Evolutionary conservation across 768 basidiomycete genomes (phyloP).

Genomic region (Harrya chromipes): DNA sequence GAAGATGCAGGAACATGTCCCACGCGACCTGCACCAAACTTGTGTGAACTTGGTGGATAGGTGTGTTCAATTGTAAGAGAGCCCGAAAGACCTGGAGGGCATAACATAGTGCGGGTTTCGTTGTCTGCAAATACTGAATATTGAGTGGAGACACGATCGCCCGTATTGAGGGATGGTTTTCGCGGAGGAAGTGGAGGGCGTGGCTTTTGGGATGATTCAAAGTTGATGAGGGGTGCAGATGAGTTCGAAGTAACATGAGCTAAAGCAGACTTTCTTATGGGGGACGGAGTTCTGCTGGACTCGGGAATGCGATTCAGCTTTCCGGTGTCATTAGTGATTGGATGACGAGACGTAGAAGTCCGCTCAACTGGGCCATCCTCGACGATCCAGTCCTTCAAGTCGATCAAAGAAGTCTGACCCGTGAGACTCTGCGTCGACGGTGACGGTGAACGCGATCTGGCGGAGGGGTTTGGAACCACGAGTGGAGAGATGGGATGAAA

Average conservation of each 20-base stretch:
- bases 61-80: conserved; percentile 57
- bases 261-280: conserved; percentile 11
- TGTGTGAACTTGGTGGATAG: conserved; percentile 45
- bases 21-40: conserved; percentile 32
- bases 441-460: conserved; percentile 41
- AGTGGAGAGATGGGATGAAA: conserved; percentile 43
- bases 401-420: conserved; percentile 61
- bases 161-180: conserved; percentile 52
- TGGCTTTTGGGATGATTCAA: conserved; percentile 48
- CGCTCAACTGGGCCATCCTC: conserved; percentile 50
- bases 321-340: conserved; percentile 4
- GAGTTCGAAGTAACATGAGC: conserved; percentile 6
- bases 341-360: conserved; percentile 10
- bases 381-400: conserved; percentile 71
- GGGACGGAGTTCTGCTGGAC: conserved; percentile 25
- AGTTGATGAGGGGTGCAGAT: conserved; percentile 49
- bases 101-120: conserved; percentile 18
- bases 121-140: conserved; percentile 12
- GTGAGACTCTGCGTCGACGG: conserved; percentile 40
- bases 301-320: conserved; percentile 18
- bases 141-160: conserved; percentile 39
- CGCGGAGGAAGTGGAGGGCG: conserved; percentile 67
- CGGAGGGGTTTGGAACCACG: conserved; percentile 24
- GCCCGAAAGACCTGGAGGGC: conserved; percentile 39
- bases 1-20: conserved; percentile 66